Evolutionary conservation across 768 basidiomycete genomes (phyloP), one percentile per base, ranked within the genome.

Genomic region (Podaxis sp.): DNA sequence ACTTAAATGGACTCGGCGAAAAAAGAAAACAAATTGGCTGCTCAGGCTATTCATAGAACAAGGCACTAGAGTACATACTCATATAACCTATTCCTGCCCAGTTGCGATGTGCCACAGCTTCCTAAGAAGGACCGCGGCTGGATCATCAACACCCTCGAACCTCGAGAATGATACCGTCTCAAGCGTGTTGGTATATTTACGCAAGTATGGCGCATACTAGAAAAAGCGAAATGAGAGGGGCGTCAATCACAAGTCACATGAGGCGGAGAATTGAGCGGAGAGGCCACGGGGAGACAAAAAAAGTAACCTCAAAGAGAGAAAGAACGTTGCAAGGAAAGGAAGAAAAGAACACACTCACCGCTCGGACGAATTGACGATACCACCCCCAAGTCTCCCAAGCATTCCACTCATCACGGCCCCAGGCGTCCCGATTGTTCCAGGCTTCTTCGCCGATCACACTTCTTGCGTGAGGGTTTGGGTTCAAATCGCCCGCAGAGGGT

Each of bases 331-430:
- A 30, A 30, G 5, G 7, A 6, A 7, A 51, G n/a, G 2, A 4
- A 55, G 58, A 36, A 36, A 2, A 30, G 22, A 48, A 42, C 52
- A 42, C 12, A 77, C 92, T 66, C 59, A 95, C 94, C 73, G 77
- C 81, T 69, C 93, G 81, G 73, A 90, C 92, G 77, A 94, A 95
- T 68, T 96, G 92, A 64, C 90, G 80, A 68, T 91, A 95, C 94
- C 94, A 96, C 2, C 90, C 88, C 89, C 92, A 94, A 0, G 88
- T 91, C 76, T 92, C 88, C 93, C 92, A 95, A 1, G 84, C 80
- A 69, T 84, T 83, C 94, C 94, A 96, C 59, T 90, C 88, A 28
- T 86, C 84, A 40, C 84, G 81, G 22, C 79, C 80, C 92, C 92
- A 94, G 33, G 77, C 82, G 1, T 78, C 79, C 24, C 91, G 87